These are phyloP conservation scores for Neolentinus lepideus DNA, from an alignment of 1,284 basidiomycete genomes.

Conservation along the genomic window DNA sequence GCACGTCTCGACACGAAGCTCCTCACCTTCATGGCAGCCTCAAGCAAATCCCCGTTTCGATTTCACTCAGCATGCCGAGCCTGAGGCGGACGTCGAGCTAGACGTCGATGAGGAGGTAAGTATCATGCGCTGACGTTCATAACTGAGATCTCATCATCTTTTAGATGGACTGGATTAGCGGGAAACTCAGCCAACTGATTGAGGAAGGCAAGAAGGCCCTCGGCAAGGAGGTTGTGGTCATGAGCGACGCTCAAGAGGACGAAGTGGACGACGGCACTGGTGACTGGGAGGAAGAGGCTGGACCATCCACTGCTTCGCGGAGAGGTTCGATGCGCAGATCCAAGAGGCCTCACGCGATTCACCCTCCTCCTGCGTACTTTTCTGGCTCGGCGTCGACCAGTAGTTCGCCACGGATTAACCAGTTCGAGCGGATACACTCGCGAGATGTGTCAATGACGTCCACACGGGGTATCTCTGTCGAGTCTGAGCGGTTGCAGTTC, in stretches of 20 bases:
- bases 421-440: slow-evolving; percentile 9
- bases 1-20: slow-evolving; percentile 6
- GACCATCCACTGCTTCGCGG: slow-evolving; percentile 16
- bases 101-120: background rate
- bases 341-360: slow-evolving; percentile 20
- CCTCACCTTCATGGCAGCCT: background rate
- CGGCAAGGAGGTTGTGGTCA: slow-evolving; percentile 62
- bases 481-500: slow-evolving; percentile 23
- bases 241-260: slow-evolving; percentile 64
- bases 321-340: slow-evolving; percentile 14
- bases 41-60: background rate
- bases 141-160: background rate
- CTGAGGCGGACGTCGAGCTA: background rate
- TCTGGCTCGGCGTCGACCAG: slow-evolving; percentile 18
- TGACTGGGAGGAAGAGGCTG: slow-evolving; percentile 54
- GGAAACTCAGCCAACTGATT: slow-evolving; percentile 57
- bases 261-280: slow-evolving; percentile 68
- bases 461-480: slow-evolving; percentile 20
- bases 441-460: background rate
- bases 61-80: background rate
- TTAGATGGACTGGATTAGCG: slow-evolving; percentile 73
- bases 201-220: slow-evolving; percentile 68
- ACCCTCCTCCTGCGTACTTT: slow-evolving; percentile 1
- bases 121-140: background rate
- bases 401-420: slow-evolving; percentile 24